Base-by-base conservation (phyloP, 805 yeast genomes). In the Candida stauntonica region DNA sequence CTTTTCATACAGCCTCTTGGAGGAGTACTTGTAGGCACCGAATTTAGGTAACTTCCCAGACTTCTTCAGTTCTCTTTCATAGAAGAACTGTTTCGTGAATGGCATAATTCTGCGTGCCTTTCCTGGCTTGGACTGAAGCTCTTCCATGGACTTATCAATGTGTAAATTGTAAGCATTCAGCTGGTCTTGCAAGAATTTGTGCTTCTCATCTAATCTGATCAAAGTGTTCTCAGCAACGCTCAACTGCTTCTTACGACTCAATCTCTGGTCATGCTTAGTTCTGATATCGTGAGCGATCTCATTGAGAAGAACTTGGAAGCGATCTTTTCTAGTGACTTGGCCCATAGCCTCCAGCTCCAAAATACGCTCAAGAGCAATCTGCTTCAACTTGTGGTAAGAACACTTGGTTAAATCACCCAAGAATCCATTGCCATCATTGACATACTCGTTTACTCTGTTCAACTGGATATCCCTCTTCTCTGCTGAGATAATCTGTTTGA, bases 221-320 rank as follows among this genome's bases (percentile, higher is more conserved):
- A 77, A 44, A 0, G 80, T 73, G 24, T 64, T 66, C 17, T 62
- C 57, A 5, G 77, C 68, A 16, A 64, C 55, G 16, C 62, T 58
- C 39, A 77, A 55, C 45, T 76, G 81, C 27, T 66, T 63, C 36
- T 60, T 55, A 17, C 79, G 63, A 28, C 67, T 60, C n/a, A 67
- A 45, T 31, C 80, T 63, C 16, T 74, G 70, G 45, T 73, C 72
- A 37, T 69, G 68, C 42, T 77, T 77, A 39, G 77, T 72, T 44
- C 61, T 63, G 46, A 93, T 86, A 46, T 91, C 97, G 38, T 72
- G 63, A 0, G 96, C 95, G 45, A 93, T 81, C 46, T 85, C 86
- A 53, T 88, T 87, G 42, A 93, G 62, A 12, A 93, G 55, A 17
- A 75, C 79, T 56, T 93, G 98, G 59, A 79, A 86, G 15, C 82